Base-by-base conservation (phyloP, 2,329 filamentous ascomycete genomes). In the Aspergillus brunneoviolaceus region DNA sequence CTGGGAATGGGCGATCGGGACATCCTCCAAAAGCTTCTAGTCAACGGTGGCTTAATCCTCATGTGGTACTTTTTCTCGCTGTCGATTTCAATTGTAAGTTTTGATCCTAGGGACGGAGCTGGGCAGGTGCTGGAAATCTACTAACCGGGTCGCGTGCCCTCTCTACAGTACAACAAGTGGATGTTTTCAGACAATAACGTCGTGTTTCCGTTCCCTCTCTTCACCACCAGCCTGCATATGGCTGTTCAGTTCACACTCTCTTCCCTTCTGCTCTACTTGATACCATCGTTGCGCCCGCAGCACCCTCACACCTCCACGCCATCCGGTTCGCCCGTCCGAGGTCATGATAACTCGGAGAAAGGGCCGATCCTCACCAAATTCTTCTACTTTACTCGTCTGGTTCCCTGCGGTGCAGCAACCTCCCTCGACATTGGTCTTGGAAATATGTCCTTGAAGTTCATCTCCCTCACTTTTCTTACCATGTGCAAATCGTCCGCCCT, bases 401-500 rank as follows among this genome's bases (percentile, higher is more conserved):
- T 91, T 2, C 95, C 95, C 2, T 98, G 95, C 73, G 95, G 94
- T 67, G 87, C 89, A 49, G 93, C 95, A 5, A 99, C 95, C 0
- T 95, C 94, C 12, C 84, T 99, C 61, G 95, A 99, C 74, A 96
- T 99, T 76, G 95, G 95, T 14, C 79, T 99, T 60, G 95, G 95
- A 64, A 99, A 99, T 73, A 96, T 92, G 76, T 96, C 92, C 56
- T 82, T 99, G 69, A 95, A 94, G 76, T 97, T 96, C 75, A 98
- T 99, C 69, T 93, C 91, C 48, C 85, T 99, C 67, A 97, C 94
- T 10, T 99, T 99, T 75, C 96, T 96, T 78, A 99, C 95, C 61
- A 98, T 99, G 95, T 98, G 95, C 80, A 99, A 99, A 84, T 98
- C 94, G 5, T 97, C 93, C 10, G 91, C 94, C 16, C 85, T 99